Evolutionary conservation across 164 flowering plant species (phyloP).

Genomic region (Chloranthus sessilifolius): DNA sequence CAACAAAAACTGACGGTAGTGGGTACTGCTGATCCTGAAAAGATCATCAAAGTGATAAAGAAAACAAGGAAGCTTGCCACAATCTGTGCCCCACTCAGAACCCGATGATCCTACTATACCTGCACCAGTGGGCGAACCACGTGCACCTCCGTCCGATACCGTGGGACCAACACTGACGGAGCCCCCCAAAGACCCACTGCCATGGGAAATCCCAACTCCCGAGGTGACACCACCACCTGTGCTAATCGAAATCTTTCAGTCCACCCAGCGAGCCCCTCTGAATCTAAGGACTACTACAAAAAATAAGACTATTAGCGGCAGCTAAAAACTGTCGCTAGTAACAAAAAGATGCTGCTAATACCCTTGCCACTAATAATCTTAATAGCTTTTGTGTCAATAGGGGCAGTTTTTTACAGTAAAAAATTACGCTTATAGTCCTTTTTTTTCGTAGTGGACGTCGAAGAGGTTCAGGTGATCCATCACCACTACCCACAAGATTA

Average conservation of each 20-base stretch:
- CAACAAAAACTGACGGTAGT: conserved; percentile 78
- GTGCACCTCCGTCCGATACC: conserved; percentile 27
- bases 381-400: too few relatives aligned
- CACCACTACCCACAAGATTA: conserved; percentile 57
- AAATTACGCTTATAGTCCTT: too few relatives aligned
- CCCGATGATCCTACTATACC: conserved; percentile 35
- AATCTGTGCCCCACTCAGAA: conserved; percentile 60
- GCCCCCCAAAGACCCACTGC: too few relatives aligned
- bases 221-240: too few relatives aligned
- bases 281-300: too few relatives aligned
- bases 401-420: too few relatives aligned
- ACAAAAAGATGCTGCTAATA: too few relatives aligned
- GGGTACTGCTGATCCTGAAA: conserved; percentile 87
- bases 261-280: conserved; percentile 19
- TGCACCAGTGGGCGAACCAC: conserved; percentile 27
- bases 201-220: too few relatives aligned
- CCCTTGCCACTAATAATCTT: too few relatives aligned
- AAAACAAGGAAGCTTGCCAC: conserved; percentile 78
- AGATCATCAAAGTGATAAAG: conserved; percentile 70
- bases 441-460: too few relatives aligned
- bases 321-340: too few relatives aligned
- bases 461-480: conserved; percentile 52
- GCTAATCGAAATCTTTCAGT: conserved; percentile 11
- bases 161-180: conserved; percentile 27
- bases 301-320: too few relatives aligned